These are phyloP conservation scores for Mrakia blollopis DNA, from an alignment of 768 basidiomycete species.

Conservation along the genomic window DNA sequence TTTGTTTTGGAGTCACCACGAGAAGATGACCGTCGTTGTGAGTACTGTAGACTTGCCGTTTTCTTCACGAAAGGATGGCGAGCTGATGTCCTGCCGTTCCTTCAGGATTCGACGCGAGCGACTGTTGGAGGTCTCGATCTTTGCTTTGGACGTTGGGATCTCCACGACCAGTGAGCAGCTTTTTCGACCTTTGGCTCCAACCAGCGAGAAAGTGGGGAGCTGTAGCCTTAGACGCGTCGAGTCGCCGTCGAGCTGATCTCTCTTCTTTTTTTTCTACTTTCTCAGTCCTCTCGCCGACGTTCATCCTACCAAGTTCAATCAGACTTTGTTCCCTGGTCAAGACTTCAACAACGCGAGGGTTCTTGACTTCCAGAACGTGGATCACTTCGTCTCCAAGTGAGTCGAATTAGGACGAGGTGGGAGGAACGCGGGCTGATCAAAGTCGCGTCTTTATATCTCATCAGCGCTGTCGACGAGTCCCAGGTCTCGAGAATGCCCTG, in stretches of 20 bases:
- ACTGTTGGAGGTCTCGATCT: conserved; percentile 85
- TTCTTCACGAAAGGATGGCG: not conserved
- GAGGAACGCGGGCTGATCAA: not conserved
- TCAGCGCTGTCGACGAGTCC: conserved; percentile 52
- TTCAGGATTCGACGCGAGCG: conserved; percentile 66
- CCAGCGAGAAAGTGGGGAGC: not conserved
- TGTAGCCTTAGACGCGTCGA: not conserved
- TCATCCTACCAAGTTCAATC: conserved; percentile 76
- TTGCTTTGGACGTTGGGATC: conserved; percentile 97
- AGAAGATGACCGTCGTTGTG: conserved; percentile 53
- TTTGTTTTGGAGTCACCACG: conserved; percentile 82
- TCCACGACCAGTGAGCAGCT: conserved; percentile 57
- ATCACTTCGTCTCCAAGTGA: conserved; percentile 46
- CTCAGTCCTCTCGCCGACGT: conserved; percentile 74
- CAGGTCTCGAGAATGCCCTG: conserved; percentile 79
- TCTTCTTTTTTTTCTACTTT: not conserved
- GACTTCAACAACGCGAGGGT: conserved; percentile 84
- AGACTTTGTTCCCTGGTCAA: conserved; percentile 77
- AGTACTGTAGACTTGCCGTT: not conserved
- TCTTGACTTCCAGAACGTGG: conserved; percentile 74
- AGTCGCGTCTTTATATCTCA: too few species aligned
- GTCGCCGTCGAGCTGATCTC: not conserved
- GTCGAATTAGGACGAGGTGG: too few species aligned
- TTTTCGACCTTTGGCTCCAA: not conserved
- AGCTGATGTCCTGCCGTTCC: not conserved